Percentiles rank a stretch among this genome's conserved stretches.
phyloP scores from a whole-genome alignment of 176 grass and related monocot genomes.

The Stipa capillata region DNA sequence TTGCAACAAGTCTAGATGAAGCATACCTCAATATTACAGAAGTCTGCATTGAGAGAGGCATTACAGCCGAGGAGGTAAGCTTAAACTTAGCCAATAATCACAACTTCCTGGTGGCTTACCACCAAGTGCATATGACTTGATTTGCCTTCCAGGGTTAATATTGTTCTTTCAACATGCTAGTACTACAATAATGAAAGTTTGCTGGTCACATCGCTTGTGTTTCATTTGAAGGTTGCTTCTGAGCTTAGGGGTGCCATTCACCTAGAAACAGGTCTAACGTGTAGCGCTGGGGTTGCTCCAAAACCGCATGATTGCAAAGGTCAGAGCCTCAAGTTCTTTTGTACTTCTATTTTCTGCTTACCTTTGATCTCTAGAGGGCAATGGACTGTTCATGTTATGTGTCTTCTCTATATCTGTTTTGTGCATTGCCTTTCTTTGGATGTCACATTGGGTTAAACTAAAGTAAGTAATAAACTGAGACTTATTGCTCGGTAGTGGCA shows the following conservation, averaged over 20 bases:
- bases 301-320: constrained; percentile 96
- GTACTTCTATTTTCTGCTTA: background rate
- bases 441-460: background rate
- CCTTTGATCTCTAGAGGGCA: background rate
- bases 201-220: constrained; percentile 4
- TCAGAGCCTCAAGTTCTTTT: constrained; percentile 11
- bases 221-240: constrained; percentile 60
- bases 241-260: constrained; percentile 74
- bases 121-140: background rate
- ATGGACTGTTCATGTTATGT: background rate
- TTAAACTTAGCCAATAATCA: background rate
- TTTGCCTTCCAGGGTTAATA: background rate
- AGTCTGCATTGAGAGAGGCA: constrained; percentile 54
- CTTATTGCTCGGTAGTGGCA: background rate
- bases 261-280: constrained; percentile 89
- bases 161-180: background rate
- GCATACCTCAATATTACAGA: constrained; percentile 77
- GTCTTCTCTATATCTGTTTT: background rate
- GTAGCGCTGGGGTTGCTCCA: constrained; percentile 83
- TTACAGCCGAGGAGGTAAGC: constrained; percentile 68
- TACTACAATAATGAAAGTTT: constrained; percentile 1
- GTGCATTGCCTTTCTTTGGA: background rate
- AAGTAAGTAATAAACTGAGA: background rate
- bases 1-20: constrained; percentile 89
- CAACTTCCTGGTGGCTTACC: background rate